phyloP scores from a whole-genome alignment of 805 yeast genomes.

The Candida railenensis region DNA sequence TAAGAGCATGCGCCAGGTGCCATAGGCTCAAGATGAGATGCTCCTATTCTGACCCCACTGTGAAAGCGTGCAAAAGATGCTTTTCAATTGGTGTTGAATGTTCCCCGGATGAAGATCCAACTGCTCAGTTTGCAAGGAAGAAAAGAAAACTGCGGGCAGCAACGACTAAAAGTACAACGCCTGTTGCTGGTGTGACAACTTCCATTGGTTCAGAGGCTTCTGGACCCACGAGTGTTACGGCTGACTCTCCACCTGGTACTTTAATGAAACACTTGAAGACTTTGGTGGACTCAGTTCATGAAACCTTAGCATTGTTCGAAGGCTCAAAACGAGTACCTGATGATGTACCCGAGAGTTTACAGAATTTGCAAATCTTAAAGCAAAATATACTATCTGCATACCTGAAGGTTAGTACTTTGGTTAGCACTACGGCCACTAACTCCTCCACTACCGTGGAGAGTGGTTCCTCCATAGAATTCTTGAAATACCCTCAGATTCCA shows the following conservation, averaged over 20 bases:
- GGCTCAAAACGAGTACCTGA: background rate
- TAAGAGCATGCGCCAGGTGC: conserved; percentile 56
- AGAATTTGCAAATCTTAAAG: background rate
- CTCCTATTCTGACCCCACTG: conserved; percentile 46
- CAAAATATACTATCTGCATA: background rate
- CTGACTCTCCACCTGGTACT: background rate
- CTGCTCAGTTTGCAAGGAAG: conserved; percentile 36
- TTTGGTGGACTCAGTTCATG: background rate
- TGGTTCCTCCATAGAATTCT: background rate
- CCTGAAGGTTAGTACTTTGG: background rate
- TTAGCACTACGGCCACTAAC: background rate
- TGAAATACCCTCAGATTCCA: conserved; percentile 1
- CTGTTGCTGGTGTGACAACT: conserved; percentile 8
- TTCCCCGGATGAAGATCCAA: conserved; percentile 53
- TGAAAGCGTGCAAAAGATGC: conserved; percentile 46
- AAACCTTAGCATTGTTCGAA: conserved; percentile 1
- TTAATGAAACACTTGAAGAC: background rate
- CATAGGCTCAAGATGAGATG: conserved; percentile 54
- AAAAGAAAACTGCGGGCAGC: conserved; percentile 26
- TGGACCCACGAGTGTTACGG: background rate
- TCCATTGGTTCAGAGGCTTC: background rate
- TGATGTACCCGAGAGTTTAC: background rate
- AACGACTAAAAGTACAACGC: conserved; percentile 14
- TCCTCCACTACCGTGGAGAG: background rate
- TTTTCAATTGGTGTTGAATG: conserved; percentile 43